A percentile compares a stretch with the other conserved stretches of the same genome.
These are phyloP conservation scores for Cyberlindnera americana DNA, from an alignment of 805 yeast genomes.

Conservation along the genomic window DNA sequence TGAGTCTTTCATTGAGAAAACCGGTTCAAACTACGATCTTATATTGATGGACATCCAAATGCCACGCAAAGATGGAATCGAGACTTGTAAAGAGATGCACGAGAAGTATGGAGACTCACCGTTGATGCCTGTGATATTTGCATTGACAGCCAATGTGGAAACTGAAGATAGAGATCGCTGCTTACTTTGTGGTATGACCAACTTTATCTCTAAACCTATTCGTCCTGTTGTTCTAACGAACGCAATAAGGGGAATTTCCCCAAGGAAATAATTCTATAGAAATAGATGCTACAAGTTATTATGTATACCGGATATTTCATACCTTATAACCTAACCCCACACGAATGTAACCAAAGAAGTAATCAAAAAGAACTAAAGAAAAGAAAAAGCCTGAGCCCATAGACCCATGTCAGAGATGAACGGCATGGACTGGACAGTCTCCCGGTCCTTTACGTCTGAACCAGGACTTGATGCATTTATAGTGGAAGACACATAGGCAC, in stretches of 20 bases:
- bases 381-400: too few relatives aligned
- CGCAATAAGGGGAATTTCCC: conserved; percentile 8
- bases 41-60: conserved; percentile 95
- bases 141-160: conserved; percentile 79
- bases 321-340: too few relatives aligned
- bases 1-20: conserved; percentile 55
- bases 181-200: conserved; percentile 47
- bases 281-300: too few relatives aligned
- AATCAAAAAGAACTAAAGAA: too few relatives aligned
- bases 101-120: conserved; percentile 43
- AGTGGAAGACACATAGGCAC: conserved; percentile 92
- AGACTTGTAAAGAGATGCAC: conserved; percentile 79
- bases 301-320: too few relatives aligned
- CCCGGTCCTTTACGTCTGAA: conserved; percentile 80
- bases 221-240: conserved; percentile 40
- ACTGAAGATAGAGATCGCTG: conserved; percentile 49
- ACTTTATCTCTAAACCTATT: conserved; percentile 51
- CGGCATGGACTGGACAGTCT: conserved; percentile 80
- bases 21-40: conserved; percentile 67
- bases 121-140: conserved; percentile 88
- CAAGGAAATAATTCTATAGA: too few relatives aligned
- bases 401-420: conserved; percentile 28
- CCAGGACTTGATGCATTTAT: conserved; percentile 89
- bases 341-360: too few relatives aligned
- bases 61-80: conserved; percentile 91